Base-by-base conservation (phyloP, 2,329 filamentous ascomycete species). In the Trichophyton equinum region DNA sequence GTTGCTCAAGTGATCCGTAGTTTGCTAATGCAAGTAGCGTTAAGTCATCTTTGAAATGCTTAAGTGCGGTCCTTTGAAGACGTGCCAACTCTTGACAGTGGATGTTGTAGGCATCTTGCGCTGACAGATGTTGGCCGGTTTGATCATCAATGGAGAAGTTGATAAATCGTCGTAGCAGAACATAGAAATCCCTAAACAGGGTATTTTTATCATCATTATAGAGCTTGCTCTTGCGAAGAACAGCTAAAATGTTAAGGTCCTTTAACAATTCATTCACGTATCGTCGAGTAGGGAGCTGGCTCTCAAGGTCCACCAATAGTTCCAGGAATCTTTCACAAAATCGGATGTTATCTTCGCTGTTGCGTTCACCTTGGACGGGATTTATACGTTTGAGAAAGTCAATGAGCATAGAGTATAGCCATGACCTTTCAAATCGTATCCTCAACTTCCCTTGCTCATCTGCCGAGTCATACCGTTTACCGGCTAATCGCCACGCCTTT, bases 261-360 rank as follows among this genome's bases (percentile, higher is more conserved):
- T 88, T 85, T 13, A 97, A 74, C 47, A 99, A 77, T 1, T 89
- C 85, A 72, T 96, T 96, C 70, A 95, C 89, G 71, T 97, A 97
- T 73, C 94, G 85, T 67, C 94, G 82, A 2, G 95, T 99, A 0
- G 94, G 94, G 56, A 97, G 78, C 72, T 99, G 94, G 68, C 92
- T 96, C 72, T 95, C 85, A 20, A 99, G 77, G 71, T 99, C 94
- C 7, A 88, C 86, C 56, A 99, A 78, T 58, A 99, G 86, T 73
- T 99, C 94, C 58, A 94, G 75, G 64, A 97, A 92, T n/a, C 91
- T 84, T 73, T 97, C 92, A 71, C 90, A 95, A 73, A 96, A 99
- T 2, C 84, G 75, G 20, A 91, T 72, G 66, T 88, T 85, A 36
- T 91, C 86, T 74, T 73, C 64, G 61, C 69, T 67, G 20, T 70